Evolutionary conservation across 192 early-diverging fungal genomes (phyloP).

Genomic region (Haplosporangium gracile): DNA sequence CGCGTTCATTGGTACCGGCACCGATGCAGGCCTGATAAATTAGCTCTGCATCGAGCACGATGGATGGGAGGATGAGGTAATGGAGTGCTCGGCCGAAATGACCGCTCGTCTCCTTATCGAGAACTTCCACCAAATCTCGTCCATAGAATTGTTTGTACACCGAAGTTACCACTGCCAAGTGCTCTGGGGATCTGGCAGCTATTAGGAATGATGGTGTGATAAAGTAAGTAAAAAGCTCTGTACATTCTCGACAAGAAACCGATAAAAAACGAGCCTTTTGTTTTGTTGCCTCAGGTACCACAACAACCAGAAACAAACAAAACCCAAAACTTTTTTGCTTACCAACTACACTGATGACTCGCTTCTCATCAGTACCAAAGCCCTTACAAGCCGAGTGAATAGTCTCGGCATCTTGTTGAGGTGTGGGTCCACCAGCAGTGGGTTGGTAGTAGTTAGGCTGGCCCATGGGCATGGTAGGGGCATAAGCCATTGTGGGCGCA

Average conservation of each 20-base stretch:
- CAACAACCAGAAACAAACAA: neutral
- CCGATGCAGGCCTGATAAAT: conserved; percentile 35
- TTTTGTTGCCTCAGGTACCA: neutral
- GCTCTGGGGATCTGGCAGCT: conserved; percentile 39
- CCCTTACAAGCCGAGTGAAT: conserved; percentile 45
- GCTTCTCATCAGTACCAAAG: conserved; percentile 50
- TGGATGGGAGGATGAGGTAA: conserved; percentile 42
- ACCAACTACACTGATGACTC: conserved; percentile 54
- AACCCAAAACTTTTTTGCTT: neutral
- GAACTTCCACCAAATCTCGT: conserved; percentile 44
- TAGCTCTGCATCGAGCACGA: conserved; percentile 44
- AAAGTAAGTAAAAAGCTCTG: neutral
- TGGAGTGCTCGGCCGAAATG: conserved; percentile 40
- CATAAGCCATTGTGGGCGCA: conserved; percentile 25
- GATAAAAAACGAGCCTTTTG: neutral
- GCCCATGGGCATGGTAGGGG: conserved; percentile 15
- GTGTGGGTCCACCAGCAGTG: conserved; percentile 26
- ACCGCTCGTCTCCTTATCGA: conserved; percentile 49
- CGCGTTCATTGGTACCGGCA: conserved; percentile 50
- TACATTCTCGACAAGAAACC: neutral
- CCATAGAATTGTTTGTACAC: conserved; percentile 51
- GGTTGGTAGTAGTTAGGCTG: conserved; percentile 17
- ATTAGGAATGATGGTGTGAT: neutral
- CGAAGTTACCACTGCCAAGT: conserved; percentile 35
- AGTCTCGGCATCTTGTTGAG: conserved; percentile 54